A percentile compares a stretch with the other conserved stretches of the same genome.
Conservation (phyloP, 768 basidiomycete genomes). For the Mycena crocata region DNA sequence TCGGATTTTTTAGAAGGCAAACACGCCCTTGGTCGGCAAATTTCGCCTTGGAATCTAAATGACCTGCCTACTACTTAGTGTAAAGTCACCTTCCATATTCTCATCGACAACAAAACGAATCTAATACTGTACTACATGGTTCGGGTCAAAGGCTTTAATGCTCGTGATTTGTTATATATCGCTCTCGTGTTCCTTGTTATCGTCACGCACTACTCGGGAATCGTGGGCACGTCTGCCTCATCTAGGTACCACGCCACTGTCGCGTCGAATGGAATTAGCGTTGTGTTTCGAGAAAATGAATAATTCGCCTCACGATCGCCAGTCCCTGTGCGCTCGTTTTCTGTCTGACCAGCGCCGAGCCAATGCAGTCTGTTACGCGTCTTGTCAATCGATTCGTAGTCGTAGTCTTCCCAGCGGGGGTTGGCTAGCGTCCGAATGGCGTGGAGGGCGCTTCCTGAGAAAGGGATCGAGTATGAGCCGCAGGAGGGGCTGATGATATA, state of each 20-base stretch:
- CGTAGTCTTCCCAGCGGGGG: constrained; percentile 27
- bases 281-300: not conserved
- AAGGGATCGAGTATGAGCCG: not conserved
- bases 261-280: not conserved
- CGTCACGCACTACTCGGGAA: constrained; percentile 18
- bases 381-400: constrained; percentile 22
- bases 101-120: too few species aligned
- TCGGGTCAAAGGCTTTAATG: too few species aligned
- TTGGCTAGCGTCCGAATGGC: constrained; percentile 6
- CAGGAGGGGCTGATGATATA: not conserved
- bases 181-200: too few species aligned
- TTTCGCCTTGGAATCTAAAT: too few species aligned
- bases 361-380: constrained; percentile 21
- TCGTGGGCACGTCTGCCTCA: constrained; percentile 12
- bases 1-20: too few species aligned
- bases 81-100: too few species aligned
- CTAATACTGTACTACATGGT: too few species aligned
- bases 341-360: constrained; percentile 22
- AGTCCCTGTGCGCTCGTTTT: constrained; percentile 23
- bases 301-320: constrained; percentile 9
- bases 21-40: too few species aligned
- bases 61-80: too few species aligned
- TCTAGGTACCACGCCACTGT: constrained; percentile 24
- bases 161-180: too few species aligned
- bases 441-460: constrained; percentile 22